Evolutionary conservation across 2,329 filamentous ascomycete species (phyloP).

Genomic region (Cercospora sp.): DNA sequence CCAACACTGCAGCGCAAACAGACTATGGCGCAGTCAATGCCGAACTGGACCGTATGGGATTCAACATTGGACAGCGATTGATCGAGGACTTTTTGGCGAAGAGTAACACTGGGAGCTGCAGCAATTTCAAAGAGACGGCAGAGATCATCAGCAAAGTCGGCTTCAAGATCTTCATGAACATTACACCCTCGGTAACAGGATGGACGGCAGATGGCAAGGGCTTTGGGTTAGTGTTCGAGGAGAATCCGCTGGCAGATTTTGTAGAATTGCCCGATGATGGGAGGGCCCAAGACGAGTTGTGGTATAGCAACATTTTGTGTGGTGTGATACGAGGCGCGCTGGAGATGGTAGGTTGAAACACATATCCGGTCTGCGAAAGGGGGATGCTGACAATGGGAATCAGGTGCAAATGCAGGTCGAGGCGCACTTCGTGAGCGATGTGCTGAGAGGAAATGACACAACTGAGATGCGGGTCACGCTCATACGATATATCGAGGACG

Average conservation of each 20-base stretch:
- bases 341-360: constrained; percentile 72
- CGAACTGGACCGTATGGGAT: constrained; percentile 98
- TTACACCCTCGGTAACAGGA: constrained; percentile 88
- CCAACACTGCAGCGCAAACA: constrained; percentile 56
- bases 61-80: constrained; percentile 92
- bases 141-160: constrained; percentile 98
- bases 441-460: constrained; percentile 88
- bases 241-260: constrained; percentile 95
- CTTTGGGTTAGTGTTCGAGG: constrained; percentile 93
- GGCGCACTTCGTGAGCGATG: constrained; percentile 91
- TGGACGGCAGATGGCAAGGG: constrained; percentile 97
- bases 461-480: constrained; percentile 96
- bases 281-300: constrained; percentile 90
- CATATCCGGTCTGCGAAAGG: neutral
- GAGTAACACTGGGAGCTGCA: constrained; percentile 83
- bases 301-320: constrained; percentile 97
- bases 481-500: constrained; percentile 93
- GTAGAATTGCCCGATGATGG: constrained; percentile 96
- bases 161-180: constrained; percentile 98
- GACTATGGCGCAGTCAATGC: constrained; percentile 96
- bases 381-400: constrained; percentile 19
- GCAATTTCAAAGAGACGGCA: constrained; percentile 91
- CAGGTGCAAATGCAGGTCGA: constrained; percentile 96
- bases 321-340: constrained; percentile 86
- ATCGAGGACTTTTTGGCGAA: constrained; percentile 98